Conservation (phyloP, 2,329 filamentous ascomycete genomes). For the Cytospora schulzeri region DNA sequence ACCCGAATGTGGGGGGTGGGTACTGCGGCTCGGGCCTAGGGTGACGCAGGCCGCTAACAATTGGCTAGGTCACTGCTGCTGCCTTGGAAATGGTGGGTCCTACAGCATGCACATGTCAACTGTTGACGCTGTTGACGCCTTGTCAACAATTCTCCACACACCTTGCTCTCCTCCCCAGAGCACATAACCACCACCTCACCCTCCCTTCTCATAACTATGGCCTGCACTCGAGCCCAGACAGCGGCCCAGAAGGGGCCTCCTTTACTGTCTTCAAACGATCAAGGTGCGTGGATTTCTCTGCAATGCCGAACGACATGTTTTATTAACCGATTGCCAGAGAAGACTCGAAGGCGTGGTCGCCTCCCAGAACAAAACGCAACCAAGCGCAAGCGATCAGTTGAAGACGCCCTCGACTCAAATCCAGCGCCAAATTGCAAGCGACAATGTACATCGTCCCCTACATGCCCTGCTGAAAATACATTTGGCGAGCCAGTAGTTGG, state of each 20-base stretch:
- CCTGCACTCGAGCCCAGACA: slow-evolving; percentile 29
- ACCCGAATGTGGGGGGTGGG: too few relatives aligned
- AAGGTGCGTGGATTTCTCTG: slow-evolving; percentile 7
- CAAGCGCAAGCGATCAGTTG: neutral
- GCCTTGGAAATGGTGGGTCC: too few relatives aligned
- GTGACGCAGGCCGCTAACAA: neutral
- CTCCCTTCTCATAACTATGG: slow-evolving; percentile 28
- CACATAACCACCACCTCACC: neutral
- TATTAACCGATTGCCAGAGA: neutral
- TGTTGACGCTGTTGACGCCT: too few relatives aligned
- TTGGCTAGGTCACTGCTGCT: neutral
- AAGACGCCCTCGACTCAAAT: neutral
- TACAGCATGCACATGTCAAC: neutral
- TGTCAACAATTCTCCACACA: neutral
- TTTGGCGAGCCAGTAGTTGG: neutral
- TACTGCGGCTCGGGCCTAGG: neutral
- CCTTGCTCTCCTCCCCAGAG: neutral
- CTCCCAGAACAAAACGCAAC: neutral
- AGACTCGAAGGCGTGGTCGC: neutral
- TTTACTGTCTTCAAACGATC: neutral
- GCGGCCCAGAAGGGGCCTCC: slow-evolving; percentile 3
- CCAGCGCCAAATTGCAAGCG: slow-evolving; percentile 7
- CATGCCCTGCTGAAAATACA: neutral
- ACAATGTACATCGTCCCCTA: slow-evolving; percentile 3
- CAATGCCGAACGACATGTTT: neutral